Base-by-base conservation (phyloP, 148 eudicot species). In the Rhododendron ovatum region DNA sequence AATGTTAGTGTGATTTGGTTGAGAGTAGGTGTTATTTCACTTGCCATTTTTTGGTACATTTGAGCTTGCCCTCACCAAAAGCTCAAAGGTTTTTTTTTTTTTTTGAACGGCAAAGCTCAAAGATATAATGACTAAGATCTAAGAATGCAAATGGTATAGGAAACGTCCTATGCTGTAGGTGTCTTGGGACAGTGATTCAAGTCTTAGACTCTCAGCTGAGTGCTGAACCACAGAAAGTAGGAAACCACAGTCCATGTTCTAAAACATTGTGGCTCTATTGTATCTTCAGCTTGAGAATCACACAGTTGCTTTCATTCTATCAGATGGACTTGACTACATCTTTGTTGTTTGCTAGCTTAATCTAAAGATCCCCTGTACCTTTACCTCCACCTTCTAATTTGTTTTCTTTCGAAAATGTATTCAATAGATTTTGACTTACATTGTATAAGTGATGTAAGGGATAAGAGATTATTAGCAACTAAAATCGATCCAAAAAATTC, bases 401-500 rank as follows among this genome's bases (percentile, higher is more conserved):
- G 47, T 82, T 18, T 39, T 4, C 13, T 50, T 80, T 43, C 5
- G 1, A 33, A 53, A 37, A 33, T 35, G n/a, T 81, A 30, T 30
- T 33, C 35, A n/a, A 30, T 81, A 17, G 39, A 15, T 59, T 55
- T 47, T 0, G 30, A 22, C 43, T 39, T 18, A 26, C 1, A 4
- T 57, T 50, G 8, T 48, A 57, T 12, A 57, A 15, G 48, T 22
- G 20, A 41, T 37, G 18, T 35, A 37, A 82, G 3, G 69, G 63
- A 82, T 82, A 15, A 57, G 37, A 35, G 37, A 39, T 2, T 50
- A 82, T n/a, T 82, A 37, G 84, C 50, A 82, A 82, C 37, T 82
- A 10, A 14, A 57, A 82, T 59, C 11, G 43, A 22, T 41, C 8
- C n/a, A 37, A 57, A 39, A 37, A 57, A 37, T 74, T 63, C 74